phyloP scores from a whole-genome alignment of 495 filamentous ascomycete species.

The Hypoxylon cercidicola region DNA sequence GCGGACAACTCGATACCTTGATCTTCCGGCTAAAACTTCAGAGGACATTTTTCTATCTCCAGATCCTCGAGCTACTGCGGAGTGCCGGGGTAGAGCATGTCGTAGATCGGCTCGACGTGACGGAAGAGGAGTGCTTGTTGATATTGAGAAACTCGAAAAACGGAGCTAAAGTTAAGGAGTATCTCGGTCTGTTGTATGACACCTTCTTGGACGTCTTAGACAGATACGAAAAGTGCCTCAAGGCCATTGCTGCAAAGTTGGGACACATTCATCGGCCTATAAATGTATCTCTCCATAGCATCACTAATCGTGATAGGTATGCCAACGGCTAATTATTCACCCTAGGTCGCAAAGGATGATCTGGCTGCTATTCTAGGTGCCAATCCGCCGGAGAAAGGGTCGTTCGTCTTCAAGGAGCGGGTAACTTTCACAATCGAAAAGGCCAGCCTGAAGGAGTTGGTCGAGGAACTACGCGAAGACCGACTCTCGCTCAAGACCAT shows the following conservation, averaged over 20 bases:
- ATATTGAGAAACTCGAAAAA: too few species aligned
- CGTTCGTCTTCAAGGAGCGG: neutral
- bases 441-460: slow-evolving; percentile 10
- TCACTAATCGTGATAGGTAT: too few species aligned
- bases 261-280: slow-evolving; percentile 16
- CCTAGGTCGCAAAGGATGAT: neutral
- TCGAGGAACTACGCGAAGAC: neutral
- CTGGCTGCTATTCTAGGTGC: neutral
- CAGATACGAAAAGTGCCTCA: slow-evolving; percentile 22
- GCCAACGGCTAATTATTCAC: neutral
- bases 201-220: neutral
- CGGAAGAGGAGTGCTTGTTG: too few species aligned
- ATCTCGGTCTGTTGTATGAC: too few species aligned
- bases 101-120: too few species aligned
- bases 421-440: slow-evolving; percentile 17
- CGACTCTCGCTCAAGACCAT: neutral
- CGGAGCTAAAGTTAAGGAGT: too few species aligned
- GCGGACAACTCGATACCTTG: slow-evolving; percentile 24
- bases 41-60: slow-evolving; percentile 9
- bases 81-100: too few species aligned
- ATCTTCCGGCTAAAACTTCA: slow-evolving; percentile 23
- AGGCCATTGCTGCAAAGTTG: slow-evolving; percentile 17
- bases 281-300: neutral
- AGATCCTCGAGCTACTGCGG: too few species aligned
- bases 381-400: neutral